These are phyloP conservation scores for Beauveria brongniartii DNA, from an alignment of 2,329 filamentous ascomycete species.

Conservation along the genomic window DNA sequence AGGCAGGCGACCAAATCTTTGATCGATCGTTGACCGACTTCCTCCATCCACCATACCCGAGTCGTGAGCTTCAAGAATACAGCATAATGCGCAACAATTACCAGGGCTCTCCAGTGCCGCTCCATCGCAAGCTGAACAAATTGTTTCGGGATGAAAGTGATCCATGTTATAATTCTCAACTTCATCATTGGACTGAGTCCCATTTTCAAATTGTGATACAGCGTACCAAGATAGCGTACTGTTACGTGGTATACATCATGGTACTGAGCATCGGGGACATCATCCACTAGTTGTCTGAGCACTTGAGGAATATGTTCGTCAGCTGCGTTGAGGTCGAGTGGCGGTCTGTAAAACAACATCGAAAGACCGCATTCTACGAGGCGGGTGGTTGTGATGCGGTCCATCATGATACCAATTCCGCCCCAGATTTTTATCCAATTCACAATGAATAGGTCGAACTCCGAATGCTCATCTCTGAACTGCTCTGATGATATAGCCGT, in stretches of 20 bases:
- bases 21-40: slow-evolving; percentile 38
- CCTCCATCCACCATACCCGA: slow-evolving; percentile 42
- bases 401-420: slow-evolving; percentile 28
- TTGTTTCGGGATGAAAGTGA: slow-evolving; percentile 38
- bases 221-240: slow-evolving; percentile 41
- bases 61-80: slow-evolving; percentile 38
- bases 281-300: not conserved
- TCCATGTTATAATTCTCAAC: slow-evolving; percentile 44
- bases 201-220: slow-evolving; percentile 39
- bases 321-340: not conserved
- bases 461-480: slow-evolving; percentile 39
- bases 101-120: slow-evolving; percentile 36
- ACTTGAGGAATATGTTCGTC: not conserved
- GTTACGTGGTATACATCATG: slow-evolving; percentile 33
- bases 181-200: slow-evolving; percentile 37
- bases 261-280: slow-evolving; percentile 23
- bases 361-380: not conserved
- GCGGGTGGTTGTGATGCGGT: not conserved
- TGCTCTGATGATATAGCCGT: slow-evolving; percentile 41
- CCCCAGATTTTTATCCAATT: slow-evolving; percentile 51
- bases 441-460: slow-evolving; percentile 37
- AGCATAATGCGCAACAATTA: slow-evolving; percentile 46
- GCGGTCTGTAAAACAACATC: slow-evolving; percentile 1
- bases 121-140: slow-evolving; percentile 37
- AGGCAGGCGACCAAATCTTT: slow-evolving; percentile 33